These are phyloP conservation scores for Datura wrightii DNA, from an alignment of 257 asterid species.

Conservation along the genomic window DNA sequence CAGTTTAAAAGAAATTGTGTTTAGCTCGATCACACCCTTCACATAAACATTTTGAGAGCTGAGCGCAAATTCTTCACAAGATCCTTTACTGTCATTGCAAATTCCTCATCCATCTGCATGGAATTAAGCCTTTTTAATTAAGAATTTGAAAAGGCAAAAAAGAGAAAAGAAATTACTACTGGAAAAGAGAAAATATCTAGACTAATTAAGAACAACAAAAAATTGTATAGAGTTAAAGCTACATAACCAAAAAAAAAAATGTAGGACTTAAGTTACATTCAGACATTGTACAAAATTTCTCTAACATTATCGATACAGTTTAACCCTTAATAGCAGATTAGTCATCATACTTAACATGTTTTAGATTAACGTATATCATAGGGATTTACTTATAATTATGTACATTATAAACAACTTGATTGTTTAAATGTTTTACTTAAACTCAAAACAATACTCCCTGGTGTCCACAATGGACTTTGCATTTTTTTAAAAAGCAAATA, in stretches of 20 bases:
- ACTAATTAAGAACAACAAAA: no score
- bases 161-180: neutral
- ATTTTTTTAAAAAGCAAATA: neutral
- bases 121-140: neutral
- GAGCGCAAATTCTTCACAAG: slow-evolving; percentile 45
- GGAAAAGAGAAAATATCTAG: neutral
- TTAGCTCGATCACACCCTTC: slow-evolving; percentile 22
- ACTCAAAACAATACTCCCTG: neutral
- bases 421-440: neutral
- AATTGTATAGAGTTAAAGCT: neutral
- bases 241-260: neutral
- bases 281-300: neutral
- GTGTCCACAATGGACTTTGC: neutral
- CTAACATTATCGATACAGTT: neutral
- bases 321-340: neutral
- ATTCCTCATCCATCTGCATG: slow-evolving; percentile 47
- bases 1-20: neutral
- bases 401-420: neutral
- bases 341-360: neutral
- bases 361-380: neutral
- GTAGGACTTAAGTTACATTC: neutral
- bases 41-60: slow-evolving; percentile 40
- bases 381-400: neutral
- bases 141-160: neutral
- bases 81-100: slow-evolving; percentile 45